These are phyloP conservation scores for Pyrus bretschneideri DNA, from an alignment of 306 rosid species.

Conservation along the genomic window DNA sequence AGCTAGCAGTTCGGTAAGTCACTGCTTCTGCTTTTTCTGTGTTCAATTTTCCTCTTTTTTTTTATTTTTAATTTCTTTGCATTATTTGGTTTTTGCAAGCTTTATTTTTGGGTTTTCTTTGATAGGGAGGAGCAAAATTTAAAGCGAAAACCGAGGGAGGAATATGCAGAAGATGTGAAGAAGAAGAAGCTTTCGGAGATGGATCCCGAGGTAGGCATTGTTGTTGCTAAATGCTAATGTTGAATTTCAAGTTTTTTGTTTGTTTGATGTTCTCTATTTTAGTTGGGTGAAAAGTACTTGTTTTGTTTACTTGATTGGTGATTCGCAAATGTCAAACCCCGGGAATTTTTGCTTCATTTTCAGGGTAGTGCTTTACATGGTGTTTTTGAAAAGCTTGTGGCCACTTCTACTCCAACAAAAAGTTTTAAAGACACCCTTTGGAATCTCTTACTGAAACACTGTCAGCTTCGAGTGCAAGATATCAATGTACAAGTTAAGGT, in stretches of 20 bases:
- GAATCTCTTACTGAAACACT: slow-evolving; percentile 57
- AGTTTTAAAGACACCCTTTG: slow-evolving; percentile 36
- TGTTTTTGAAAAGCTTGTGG: slow-evolving; percentile 52
- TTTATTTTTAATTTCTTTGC: neutral
- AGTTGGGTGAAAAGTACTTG: neutral
- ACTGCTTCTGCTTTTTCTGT: neutral
- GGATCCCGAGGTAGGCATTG: slow-evolving; percentile 65
- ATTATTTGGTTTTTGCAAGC: neutral
- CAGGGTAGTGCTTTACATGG: slow-evolving; percentile 81
- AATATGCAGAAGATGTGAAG: slow-evolving; percentile 29
- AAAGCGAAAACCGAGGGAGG: slow-evolving; percentile 22
- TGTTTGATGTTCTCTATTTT: neutral
- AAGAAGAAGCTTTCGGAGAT: slow-evolving; percentile 53
- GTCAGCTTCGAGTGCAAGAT: slow-evolving; percentile 43
- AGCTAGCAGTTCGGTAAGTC: slow-evolving; percentile 44
- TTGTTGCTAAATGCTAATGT: neutral
- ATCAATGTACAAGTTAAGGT: slow-evolving; percentile 41
- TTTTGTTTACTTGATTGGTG: slow-evolving; percentile 1
- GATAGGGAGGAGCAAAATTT: slow-evolving; percentile 41
- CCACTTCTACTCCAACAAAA: slow-evolving; percentile 30
- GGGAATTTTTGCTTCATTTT: slow-evolving; percentile 21
- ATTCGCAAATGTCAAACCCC: neutral
- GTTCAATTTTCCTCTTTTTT: neutral
- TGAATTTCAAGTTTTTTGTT: neutral
- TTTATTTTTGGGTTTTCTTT: neutral